Evolutionary conservation across 1,284 basidiomycete genomes (phyloP), one percentile per base, ranked within the genome.

Genomic region (Rhodotorula sp.): DNA sequence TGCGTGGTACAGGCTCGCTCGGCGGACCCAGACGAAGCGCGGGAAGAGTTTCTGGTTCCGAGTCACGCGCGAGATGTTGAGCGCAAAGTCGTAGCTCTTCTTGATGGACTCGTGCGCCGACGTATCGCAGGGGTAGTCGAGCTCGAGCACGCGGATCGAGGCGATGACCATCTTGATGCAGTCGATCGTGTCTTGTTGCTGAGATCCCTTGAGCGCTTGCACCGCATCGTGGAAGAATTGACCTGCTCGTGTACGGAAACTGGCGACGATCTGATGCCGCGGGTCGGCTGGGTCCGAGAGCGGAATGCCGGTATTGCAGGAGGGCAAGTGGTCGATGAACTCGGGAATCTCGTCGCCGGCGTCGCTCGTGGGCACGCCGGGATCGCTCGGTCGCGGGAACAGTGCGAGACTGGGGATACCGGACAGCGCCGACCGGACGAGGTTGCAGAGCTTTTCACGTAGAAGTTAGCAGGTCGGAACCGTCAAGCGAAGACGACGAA

Each of bases 111-210:
- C 61, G 70, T 76, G 69, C 34, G 67, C 62, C 15, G 64, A 62
- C 39, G 68, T 68, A 61, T 62, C 79, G 70, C 90, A 84, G 15
- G 87, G 91, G 80, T 92, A 92, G 70, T 88, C 87, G 63, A 92
- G 84, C 75, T 92, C 83, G 78, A 87, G 91, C 2, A 88, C 87
- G 74, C 92, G 91, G 59, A 92, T 88, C 1, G 88, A 88, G 16
- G 78, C 81, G 51, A 86, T 81, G 15, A 86, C 80, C 67, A 84
- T 80, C 76, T 84, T 84, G 72, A 97, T 88, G 16, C 92, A 90
- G 80, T 99, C 97, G 68, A 95, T 93, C 76, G 96, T 94, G 80
- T 95, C 93, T 81, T 97, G 94, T 47, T 84, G 82, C 76, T 85
- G 73, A 75, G 86, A 81, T 58, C 85, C 85, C 59, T 86, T 79